A percentile compares a stretch with the other conserved stretches of the same genome.
These are phyloP conservation scores for Sclerospora graminicola DNA, from an alignment of 352 stramenopile species.

Conservation along the genomic window DNA sequence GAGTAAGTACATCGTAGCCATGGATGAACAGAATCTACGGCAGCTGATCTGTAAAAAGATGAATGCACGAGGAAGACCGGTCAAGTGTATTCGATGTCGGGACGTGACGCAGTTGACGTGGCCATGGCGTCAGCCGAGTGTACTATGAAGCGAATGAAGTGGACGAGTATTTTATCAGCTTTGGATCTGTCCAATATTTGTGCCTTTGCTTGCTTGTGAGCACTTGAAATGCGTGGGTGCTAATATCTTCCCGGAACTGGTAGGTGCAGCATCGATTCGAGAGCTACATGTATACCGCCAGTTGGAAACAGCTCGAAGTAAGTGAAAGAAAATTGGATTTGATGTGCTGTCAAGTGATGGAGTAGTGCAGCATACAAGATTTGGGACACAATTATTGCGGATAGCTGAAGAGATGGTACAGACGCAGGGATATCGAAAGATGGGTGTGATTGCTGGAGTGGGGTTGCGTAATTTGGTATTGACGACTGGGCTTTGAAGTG, in stretches of 20 bases:
- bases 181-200: slow-evolving; percentile 87
- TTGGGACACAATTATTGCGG: slow-evolving; percentile 81
- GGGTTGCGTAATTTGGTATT: slow-evolving; percentile 88
- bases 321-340: slow-evolving; percentile 24
- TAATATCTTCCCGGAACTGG: slow-evolving; percentile 63
- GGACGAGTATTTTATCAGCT: slow-evolving; percentile 89
- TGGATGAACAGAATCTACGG: slow-evolving; percentile 87
- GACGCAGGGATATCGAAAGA: slow-evolving; percentile 58
- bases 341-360: slow-evolving; percentile 10
- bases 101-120: slow-evolving; percentile 83
- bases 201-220: slow-evolving; percentile 82
- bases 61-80: slow-evolving; percentile 52
- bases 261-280: slow-evolving; percentile 74
- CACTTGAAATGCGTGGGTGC: slow-evolving; percentile 54
- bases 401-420: slow-evolving; percentile 73
- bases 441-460: slow-evolving; percentile 86
- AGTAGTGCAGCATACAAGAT: slow-evolving; percentile 77
- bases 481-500: slow-evolving; percentile 80
- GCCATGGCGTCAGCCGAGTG: slow-evolving; percentile 64
- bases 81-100: slow-evolving; percentile 86
- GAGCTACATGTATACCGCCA: slow-evolving; percentile 89
- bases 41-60: slow-evolving; percentile 86
- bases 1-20: slow-evolving; percentile 89
- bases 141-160: slow-evolving; percentile 82
- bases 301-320: slow-evolving; percentile 44